These are phyloP conservation scores for Daedalea quercina DNA, from an alignment of 768 basidiomycete genomes.

Conservation along the genomic window DNA sequence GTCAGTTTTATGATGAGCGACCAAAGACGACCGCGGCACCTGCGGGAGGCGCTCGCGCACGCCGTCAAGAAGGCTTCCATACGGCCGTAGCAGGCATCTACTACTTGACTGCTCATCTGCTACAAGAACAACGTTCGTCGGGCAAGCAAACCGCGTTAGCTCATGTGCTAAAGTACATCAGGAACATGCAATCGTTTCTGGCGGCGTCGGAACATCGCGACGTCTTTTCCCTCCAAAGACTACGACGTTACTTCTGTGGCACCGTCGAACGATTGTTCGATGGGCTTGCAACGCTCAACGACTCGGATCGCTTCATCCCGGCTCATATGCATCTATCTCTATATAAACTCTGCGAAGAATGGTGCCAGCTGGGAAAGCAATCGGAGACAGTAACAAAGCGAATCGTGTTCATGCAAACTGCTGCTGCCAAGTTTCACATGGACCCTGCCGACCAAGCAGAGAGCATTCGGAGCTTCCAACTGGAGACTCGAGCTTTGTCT, in stretches of 20 bases:
- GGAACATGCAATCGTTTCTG: conserved; percentile 76
- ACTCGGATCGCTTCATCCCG: conserved; percentile 73
- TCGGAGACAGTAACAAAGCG: conserved; percentile 67
- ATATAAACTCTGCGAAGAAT: conserved; percentile 86
- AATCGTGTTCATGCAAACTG: conserved; percentile 63
- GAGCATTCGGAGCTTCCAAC: conserved; percentile 49
- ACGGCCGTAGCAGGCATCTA: conserved; percentile 89
- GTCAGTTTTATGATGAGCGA: conserved; percentile 80
- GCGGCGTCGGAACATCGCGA: conserved; percentile 65
- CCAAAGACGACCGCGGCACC: conserved; percentile 39
- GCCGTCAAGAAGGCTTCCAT: conserved; percentile 72
- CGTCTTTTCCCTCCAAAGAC: conserved; percentile 67
- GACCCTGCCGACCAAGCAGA: conserved; percentile 44
- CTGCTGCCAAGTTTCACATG: conserved; percentile 46
- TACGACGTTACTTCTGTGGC: conserved; percentile 89
- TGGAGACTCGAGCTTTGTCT: conserved; percentile 67
- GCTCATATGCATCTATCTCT: conserved; percentile 69
- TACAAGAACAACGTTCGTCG: conserved; percentile 63
- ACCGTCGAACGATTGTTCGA: conserved; percentile 84
- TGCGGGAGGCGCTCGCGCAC: conserved; percentile 43
- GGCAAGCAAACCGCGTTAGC: conserved; percentile 68
- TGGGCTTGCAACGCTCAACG: conserved; percentile 59
- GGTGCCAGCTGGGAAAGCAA: conserved; percentile 83
- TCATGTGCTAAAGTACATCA: conserved; percentile 81
- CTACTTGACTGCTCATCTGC: conserved; percentile 70